Percentiles rank a stretch among this genome's conserved stretches.
Evolutionary conservation across 2,329 filamentous ascomycete species (phyloP).

Genomic region (Microdochium trichocladiopsis): DNA sequence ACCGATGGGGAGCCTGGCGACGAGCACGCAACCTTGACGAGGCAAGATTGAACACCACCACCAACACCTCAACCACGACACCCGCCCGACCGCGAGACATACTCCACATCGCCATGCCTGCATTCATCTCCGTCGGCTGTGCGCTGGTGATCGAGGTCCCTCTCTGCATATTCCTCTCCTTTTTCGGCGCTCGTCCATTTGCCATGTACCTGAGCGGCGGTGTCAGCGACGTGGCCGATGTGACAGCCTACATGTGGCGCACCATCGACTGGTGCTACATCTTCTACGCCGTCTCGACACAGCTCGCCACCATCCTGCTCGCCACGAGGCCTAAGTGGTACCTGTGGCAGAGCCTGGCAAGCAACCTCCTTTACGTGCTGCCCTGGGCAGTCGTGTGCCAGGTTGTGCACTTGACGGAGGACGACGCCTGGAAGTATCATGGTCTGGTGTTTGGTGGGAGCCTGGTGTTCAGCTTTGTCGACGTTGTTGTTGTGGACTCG

Average conservation of each 20-base stretch:
- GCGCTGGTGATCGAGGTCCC: constrained; percentile 54
- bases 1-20: constrained; percentile 54
- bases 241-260: constrained; percentile 60
- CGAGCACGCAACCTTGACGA: constrained; percentile 13
- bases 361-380: constrained; percentile 62
- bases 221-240: constrained; percentile 43
- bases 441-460: constrained; percentile 61
- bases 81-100: constrained; percentile 7
- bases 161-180: constrained; percentile 53
- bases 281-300: constrained; percentile 59
- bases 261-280: constrained; percentile 62
- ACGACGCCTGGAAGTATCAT: constrained; percentile 61
- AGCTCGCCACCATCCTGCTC: constrained; percentile 57
- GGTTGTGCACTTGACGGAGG: constrained; percentile 33
- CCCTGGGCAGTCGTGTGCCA: constrained; percentile 63
- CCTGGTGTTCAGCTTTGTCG: constrained; percentile 59
- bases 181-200: constrained; percentile 52
- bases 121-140: constrained; percentile 42
- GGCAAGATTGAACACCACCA: constrained; percentile 10
- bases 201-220: constrained; percentile 55
- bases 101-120: constrained; percentile 39
- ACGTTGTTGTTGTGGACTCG: constrained; percentile 39
- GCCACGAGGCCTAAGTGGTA: constrained; percentile 62
- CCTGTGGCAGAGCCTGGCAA: constrained; percentile 57
- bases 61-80: constrained; percentile 13